Evolutionary conservation across 805 yeast genomes (phyloP).

Genomic region (Candida caryicola): DNA sequence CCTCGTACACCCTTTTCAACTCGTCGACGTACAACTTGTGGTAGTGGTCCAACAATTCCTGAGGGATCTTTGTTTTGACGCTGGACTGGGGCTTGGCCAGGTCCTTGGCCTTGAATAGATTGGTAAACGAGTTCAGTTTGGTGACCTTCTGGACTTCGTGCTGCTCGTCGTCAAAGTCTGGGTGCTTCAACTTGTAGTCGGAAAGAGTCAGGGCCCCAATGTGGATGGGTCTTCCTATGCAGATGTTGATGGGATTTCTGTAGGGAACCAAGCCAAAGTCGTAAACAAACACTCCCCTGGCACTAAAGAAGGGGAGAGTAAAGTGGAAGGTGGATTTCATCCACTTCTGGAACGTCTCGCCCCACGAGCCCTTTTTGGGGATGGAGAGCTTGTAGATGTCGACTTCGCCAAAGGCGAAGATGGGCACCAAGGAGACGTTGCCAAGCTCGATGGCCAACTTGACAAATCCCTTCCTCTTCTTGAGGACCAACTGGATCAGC

Average conservation of each 20-base stretch:
- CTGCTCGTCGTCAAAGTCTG: slow-evolving; percentile 20
- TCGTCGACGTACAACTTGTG: slow-evolving; percentile 70
- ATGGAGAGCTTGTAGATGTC: slow-evolving; percentile 46
- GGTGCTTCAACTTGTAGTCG: slow-evolving; percentile 30
- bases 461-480: slow-evolving; percentile 83
- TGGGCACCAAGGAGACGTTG: slow-evolving; percentile 79
- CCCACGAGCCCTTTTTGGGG: slow-evolving; percentile 39
- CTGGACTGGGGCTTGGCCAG: slow-evolving; percentile 12
- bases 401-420: slow-evolving; percentile 88
- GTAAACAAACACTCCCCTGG: slow-evolving; percentile 88
- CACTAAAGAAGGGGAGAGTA: slow-evolving; percentile 87
- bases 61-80: slow-evolving; percentile 32
- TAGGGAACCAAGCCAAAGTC: slow-evolving; percentile 90
- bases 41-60: slow-evolving; percentile 55
- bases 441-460: slow-evolving; percentile 80
- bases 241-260: slow-evolving; percentile 74
- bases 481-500: slow-evolving; percentile 65
- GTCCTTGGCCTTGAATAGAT: slow-evolving; percentile 23
- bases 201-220: slow-evolving; percentile 44
- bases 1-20: slow-evolving; percentile 60
- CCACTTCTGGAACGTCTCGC: slow-evolving; percentile 65
- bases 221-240: slow-evolving; percentile 65
- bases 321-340: slow-evolving; percentile 72
- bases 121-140: slow-evolving; percentile 26
- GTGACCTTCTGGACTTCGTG: slow-evolving; percentile 1